Evolutionary conservation across 805 yeast species (phyloP).

Genomic region (Starmerella ratchasimensis): DNA sequence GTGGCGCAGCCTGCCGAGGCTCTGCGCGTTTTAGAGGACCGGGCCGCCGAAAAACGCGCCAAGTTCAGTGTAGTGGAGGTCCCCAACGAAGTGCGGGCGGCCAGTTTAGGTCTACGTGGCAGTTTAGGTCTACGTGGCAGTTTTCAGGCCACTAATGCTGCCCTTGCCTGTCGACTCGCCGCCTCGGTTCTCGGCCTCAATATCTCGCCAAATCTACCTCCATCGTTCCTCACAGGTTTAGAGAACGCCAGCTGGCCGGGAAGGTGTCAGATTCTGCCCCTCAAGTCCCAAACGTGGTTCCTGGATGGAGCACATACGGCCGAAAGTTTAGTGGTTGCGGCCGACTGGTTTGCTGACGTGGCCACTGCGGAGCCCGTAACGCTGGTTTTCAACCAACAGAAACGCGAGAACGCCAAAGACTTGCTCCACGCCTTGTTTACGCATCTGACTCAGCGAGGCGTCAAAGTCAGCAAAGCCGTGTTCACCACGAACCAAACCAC

Average conservation of each 20-base stretch:
- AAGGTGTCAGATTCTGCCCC: conserved; percentile 59
- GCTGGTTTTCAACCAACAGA: conserved; percentile 84
- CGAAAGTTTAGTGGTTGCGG: conserved; percentile 74
- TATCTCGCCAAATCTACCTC: conserved; percentile 14
- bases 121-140: conserved; percentile 40
- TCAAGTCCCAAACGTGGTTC: conserved; percentile 47
- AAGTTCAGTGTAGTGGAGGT: conserved; percentile 39
- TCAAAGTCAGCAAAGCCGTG: conserved; percentile 31
- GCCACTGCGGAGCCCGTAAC: conserved; percentile 28
- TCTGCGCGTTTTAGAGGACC: conserved; percentile 33
- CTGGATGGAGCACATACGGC: conserved; percentile 93
- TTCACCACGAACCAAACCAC: conserved; percentile 90
- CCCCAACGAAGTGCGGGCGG: conserved; percentile 28
- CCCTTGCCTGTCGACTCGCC: conserved; percentile 66
- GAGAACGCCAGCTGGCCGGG: conserved; percentile 66
- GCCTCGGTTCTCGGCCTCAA: conserved; percentile 32
- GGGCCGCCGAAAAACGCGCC: conserved; percentile 51
- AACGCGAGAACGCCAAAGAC: conserved; percentile 59
- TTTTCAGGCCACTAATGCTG: conserved; percentile 75
- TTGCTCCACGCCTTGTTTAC: conserved; percentile 35
- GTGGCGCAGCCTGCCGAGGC: conserved; percentile 44
- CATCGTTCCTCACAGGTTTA: conserved; percentile 16
- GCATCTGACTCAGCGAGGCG: conserved; percentile 20
- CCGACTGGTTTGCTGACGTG: conserved; percentile 52
- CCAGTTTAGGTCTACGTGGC: conserved; percentile 26